Base-by-base conservation (phyloP, 2,329 filamentous ascomycete species). In the Reticulascus tulasneorum region DNA sequence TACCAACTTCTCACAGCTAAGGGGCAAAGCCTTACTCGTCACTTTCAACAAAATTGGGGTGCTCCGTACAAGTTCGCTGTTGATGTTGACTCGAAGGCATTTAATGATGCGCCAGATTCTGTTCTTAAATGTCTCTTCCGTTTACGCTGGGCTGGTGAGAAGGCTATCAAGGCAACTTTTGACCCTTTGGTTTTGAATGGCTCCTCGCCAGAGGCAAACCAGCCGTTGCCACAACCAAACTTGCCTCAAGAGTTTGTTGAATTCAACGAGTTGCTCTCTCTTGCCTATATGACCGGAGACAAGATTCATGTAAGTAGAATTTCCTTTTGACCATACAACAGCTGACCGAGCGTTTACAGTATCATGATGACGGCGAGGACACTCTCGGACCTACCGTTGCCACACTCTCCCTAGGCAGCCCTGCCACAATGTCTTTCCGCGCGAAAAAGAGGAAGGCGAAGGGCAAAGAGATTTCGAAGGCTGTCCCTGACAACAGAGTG, bases 31-130 rank as follows among this genome's bases (percentile, higher is more conserved):
- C 52, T 75, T 5, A 75, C 69, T 1, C 61, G 68, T 0, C 73
- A 79, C 33, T 79, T 73, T 40, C 55, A 61, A 3, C 64, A 67
- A 20, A 80, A 80, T 42, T 77, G 71, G 64, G 81, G 81, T 3
- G 79, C 79, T 41, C 71, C 72, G 0, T 86, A 85, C 54, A 84
- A 84, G 35, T 85, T 79, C 48, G 69, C 77, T 23, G 78, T 80
- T 2, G 61, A 66, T 2, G 72, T 77, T 4, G 58, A 67, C 6
- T 73, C 66, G 5, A 60, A 54, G n/a, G 56, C 63, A 1, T 80
- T 81, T 39, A 47, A 57, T 3, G 58, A 67, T 5, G 70, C 75
- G 0, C 73, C 71, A 0, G 37, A 55, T 2, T 56, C 64, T 0
- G 64, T 84, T 3, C 60, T 72, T 6, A 59, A 66, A 28, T 66